Evolutionary conservation across 352 stramenopile species (phyloP), one percentile per base, ranked within the genome.

Genomic region (Pythium myriotylum): DNA sequence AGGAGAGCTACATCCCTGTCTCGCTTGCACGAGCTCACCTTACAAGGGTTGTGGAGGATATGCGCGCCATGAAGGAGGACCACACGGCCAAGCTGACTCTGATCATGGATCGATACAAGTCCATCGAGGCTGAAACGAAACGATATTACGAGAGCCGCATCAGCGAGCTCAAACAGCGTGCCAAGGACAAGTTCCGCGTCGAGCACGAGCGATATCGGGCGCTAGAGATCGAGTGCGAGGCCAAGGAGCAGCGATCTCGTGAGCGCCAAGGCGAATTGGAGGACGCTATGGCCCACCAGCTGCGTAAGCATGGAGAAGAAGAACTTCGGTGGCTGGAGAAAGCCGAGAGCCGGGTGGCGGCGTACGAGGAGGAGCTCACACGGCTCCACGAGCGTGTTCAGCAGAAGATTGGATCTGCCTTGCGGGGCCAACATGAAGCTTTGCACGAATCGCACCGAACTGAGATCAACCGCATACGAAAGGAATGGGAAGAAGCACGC

Each of bases 1-100:
- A 89, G 33, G 76, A 85, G 61, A 59, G 67, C 13, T 94, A 92
- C 59, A 92, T 94, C 33, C 85, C 85, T 4, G 85, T 92, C 43
- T 64, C 77, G 1, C 65, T 94, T 0, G 86, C 86, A 12, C 72
- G 73, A 14, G 51, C 65, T 4, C 82, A 94, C 46, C 46, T 94
- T 5, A 60, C 68, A 7, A 77, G 78, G n/a, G 86, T 92, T 4
- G 86, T 94, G 23, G 52, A 74, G 4, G 86, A 92, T 39, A 92
- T 94, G 81, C 83, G 88, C 63, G 43, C 63, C 39, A 86, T 92
- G 73, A 90, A 94, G 62, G 69, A 77, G 24, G 73, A 90, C 12
- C 84, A 92, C 29, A 59, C 77, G 1, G 52, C 71, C 41, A 77
- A 78, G 24, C 58, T 94, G 33, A 50, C 60, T 26, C 40, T 65